A percentile compares a stretch with the other conserved stretches of the same genome.
Conservation (phyloP, 2,329 filamentous ascomycete species). For the Pezizomycotina sp. region DNA sequence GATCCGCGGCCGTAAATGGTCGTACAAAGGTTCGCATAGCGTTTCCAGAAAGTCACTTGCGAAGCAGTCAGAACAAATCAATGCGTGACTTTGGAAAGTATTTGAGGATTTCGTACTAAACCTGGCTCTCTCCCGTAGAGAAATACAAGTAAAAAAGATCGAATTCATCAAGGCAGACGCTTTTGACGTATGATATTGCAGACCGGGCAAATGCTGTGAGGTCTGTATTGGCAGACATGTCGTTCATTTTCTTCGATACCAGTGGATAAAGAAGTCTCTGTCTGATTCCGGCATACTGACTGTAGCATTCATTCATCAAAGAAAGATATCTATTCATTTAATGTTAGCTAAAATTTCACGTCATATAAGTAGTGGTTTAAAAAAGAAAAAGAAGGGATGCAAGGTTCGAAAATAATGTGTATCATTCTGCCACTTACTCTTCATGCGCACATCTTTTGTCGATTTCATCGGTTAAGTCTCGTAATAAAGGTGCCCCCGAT, state of each 20-base stretch:
- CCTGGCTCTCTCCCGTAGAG: constrained; percentile 22
- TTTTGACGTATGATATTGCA: constrained; percentile 48
- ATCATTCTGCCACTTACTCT: too few species aligned
- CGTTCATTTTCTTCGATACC: constrained; percentile 30
- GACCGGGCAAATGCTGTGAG: constrained; percentile 48
- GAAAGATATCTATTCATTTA: constrained; percentile 23
- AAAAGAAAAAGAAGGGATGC: constrained; percentile 46
- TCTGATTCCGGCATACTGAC: constrained; percentile 21
- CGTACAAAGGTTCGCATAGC: constrained; percentile 50
- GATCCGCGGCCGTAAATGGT: constrained; percentile 46
- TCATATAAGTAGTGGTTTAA: constrained; percentile 40
- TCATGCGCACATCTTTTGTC: constrained; percentile 48
- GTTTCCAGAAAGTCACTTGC: constrained; percentile 47
- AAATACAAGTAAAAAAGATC: constrained; percentile 36
- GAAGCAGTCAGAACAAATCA: constrained; percentile 47
- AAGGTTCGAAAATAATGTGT: too few species aligned
- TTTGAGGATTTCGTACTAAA: constrained; percentile 18
- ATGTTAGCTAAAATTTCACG: constrained; percentile 27
- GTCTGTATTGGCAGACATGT: constrained; percentile 41
- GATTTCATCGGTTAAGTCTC: constrained; percentile 49
- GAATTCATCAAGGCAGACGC: constrained; percentile 50
- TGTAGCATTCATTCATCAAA: constrained; percentile 25
- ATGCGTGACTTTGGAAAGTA: constrained; percentile 30
- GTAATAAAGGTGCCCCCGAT: constrained; percentile 47
- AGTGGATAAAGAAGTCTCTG: constrained; percentile 23